Evolutionary conservation across 2,329 filamentous ascomycete genomes (phyloP).

Genomic region (Penicillium verrucosum): DNA sequence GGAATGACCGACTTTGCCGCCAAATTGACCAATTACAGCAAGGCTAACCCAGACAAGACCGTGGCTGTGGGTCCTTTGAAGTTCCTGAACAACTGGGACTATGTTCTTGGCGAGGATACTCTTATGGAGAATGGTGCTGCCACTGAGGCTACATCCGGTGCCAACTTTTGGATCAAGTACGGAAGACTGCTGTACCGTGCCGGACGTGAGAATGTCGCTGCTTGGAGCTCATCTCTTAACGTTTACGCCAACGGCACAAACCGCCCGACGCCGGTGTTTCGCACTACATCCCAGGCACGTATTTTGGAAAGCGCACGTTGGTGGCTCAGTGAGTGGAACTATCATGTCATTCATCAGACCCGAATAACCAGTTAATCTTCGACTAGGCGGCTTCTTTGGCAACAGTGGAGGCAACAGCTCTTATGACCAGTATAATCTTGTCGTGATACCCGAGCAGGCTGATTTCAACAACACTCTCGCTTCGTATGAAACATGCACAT

Average conservation of each 20-base stretch:
- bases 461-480: conserved; percentile 54
- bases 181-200: conserved; percentile 54
- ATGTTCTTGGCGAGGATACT: conserved; percentile 44
- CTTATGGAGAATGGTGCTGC: conserved; percentile 51
- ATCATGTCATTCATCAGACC: neutral
- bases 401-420: conserved; percentile 28
- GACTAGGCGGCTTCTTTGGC: conserved; percentile 21
- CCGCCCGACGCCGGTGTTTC: conserved; percentile 50
- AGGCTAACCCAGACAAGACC: conserved; percentile 29
- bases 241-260: conserved; percentile 47
- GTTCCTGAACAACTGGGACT: conserved; percentile 54
- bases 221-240: conserved; percentile 46
- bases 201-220: conserved; percentile 42
- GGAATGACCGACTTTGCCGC: conserved; percentile 50
- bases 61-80: conserved; percentile 48
- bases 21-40: conserved; percentile 50
- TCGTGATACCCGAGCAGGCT: conserved; percentile 51
- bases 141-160: conserved; percentile 51
- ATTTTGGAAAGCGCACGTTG: conserved; percentile 51
- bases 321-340: conserved; percentile 39
- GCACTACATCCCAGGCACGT: conserved; percentile 54
- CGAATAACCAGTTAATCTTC: neutral
- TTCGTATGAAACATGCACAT: conserved; percentile 50
- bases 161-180: conserved; percentile 54
- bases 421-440: conserved; percentile 39